Evolutionary conservation across 371 early-diverging fungal species (phyloP), one percentile per base, ranked within the genome.

Genomic region (Haplosporangium sp.): DNA sequence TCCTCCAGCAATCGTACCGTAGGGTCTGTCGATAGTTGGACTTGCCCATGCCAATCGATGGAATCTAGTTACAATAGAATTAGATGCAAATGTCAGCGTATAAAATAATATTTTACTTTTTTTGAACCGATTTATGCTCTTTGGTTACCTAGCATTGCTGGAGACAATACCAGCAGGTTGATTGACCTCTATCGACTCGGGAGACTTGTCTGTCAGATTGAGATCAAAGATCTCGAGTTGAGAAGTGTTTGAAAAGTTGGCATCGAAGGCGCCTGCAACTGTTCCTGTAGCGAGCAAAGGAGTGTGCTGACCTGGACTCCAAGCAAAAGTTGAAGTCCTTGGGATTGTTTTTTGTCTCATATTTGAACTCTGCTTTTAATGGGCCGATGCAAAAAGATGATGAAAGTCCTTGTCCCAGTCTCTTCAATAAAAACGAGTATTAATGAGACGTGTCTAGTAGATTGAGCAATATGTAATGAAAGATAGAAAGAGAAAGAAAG

Each of bases 221-320:
- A 96, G 90, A 69, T 91, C 89, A 79, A 94, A 96, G 53, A 99
- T 84, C 84, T 98, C 97, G 48, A 99, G 91, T 82, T 94, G 93
- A 5, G 98, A 92, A 57, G 92, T 90, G 84, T 94, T 95, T 62
- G 94, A 94, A 79, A 99, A 99, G 17, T 95, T 92, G 57, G 96
- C 97, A 86, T 98, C 98, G 65, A 99, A 88, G 38, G 99, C 97
- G 35, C 99, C 99, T 9, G 98, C 96, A 40, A 96, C 96, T 37
- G 97, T 96, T 65, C 97, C 99, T 15, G 93, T 88, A n/a, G 97
- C 98, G 65, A 99, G 87, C 62, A 92, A 83, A 39, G 93, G 88
- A 34, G 88, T 68, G 56, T 92, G 89, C 74, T 92, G 93, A 38
- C 89, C 89, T 53, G 95, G 94, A 62, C 93, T 89, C 95, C 95